Base-by-base conservation (phyloP, 1,284 basidiomycete species). In the Cutaneotrichosporon sp. region DNA sequence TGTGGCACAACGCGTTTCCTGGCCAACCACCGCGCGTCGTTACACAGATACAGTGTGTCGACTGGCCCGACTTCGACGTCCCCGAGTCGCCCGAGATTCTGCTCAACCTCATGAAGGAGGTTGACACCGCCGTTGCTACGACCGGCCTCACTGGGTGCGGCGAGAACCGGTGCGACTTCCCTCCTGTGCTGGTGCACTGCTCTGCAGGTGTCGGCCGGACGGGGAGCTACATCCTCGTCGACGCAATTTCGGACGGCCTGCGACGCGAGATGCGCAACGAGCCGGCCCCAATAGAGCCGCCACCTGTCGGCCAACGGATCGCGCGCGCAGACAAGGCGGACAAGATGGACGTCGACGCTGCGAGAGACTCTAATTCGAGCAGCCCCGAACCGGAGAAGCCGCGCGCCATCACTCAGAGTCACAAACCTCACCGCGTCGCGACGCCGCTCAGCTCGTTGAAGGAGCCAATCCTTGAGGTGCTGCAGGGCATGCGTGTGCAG, bases 61-160 rank as follows among this genome's bases (percentile, higher is more conserved):
- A 88, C 33, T 97, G 93, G 93, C 91, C 92, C 2, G 93, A 97
- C 72, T 89, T 95, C 81, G 93, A 94, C 74, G 91, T 97, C 3
- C 93, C 94, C 1, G 87, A 89, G 10, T 86, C 90, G 60, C 87
- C 92, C 0, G 81, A 84, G 5, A 87, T 88, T 3, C 80, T 97
- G 27, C 79, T 95, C 46, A 81, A 84, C 5, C 83, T 97, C 34
- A 85, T 95, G 66, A 76, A 78, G 33, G 82, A 86, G 59, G 85
- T 87, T 24, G 83, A 87, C 61, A 57, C 62, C 3, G 84, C 84
- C 34, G 83, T 86, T 54, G 84, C 87, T 0, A 86, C 87, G 54
- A 79, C 81, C 38, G 83, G 83, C 5, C 81, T 36, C 66, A 68
- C 5, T 6, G 61, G 70, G 13, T 62, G 62, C 46, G 56, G 43